Conservation (phyloP, 2,329 filamentous ascomycete species). For the Ilyonectria robusta region DNA sequence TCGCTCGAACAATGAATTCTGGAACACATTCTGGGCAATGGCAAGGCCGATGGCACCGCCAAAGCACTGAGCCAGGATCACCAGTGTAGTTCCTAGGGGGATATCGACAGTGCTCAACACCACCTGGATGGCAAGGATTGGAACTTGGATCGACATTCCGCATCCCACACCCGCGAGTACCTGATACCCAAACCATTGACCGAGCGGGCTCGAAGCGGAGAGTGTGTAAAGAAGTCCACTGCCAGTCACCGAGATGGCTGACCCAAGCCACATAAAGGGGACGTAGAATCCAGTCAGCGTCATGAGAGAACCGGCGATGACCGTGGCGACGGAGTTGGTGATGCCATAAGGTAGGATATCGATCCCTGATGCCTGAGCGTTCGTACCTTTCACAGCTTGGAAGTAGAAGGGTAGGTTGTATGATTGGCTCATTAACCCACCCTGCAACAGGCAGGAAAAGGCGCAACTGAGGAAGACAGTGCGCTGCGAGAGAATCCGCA, state of each 20-base stretch:
- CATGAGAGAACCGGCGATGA: conserved; percentile 32
- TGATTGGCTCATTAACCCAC: conserved; percentile 39
- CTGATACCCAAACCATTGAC: conserved; percentile 61
- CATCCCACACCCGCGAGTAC: conserved; percentile 59
- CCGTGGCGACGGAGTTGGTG: conserved; percentile 28
- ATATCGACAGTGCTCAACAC: conserved; percentile 58
- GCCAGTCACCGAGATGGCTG: conserved; percentile 32
- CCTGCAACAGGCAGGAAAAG: conserved; percentile 40
- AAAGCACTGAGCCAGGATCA: conserved; percentile 62
- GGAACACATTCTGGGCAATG: conserved; percentile 41
- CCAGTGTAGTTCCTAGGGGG: conserved; percentile 58
- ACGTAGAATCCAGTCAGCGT: conserved; percentile 37
- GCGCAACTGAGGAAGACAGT: conserved; percentile 34
- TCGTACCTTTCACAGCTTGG: conserved; percentile 39
- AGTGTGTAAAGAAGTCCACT: conserved; percentile 42
- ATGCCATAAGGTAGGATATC: conserved; percentile 39
- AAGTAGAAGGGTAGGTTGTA: conserved; percentile 44
- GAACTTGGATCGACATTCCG: conserved; percentile 59
- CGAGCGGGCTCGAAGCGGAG: conserved; percentile 47
- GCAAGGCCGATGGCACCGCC: conserved; percentile 53
- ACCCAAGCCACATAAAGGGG: conserved; percentile 41
- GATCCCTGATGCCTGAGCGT: conserved; percentile 36
- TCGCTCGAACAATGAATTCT: too few relatives aligned
- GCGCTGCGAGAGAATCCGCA: conserved; percentile 33
- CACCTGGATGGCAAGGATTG: conserved; percentile 59